These are phyloP conservation scores for Thoreauomyces humboldtii DNA, from an alignment of 192 early-diverging fungal genomes.

Conservation along the genomic window DNA sequence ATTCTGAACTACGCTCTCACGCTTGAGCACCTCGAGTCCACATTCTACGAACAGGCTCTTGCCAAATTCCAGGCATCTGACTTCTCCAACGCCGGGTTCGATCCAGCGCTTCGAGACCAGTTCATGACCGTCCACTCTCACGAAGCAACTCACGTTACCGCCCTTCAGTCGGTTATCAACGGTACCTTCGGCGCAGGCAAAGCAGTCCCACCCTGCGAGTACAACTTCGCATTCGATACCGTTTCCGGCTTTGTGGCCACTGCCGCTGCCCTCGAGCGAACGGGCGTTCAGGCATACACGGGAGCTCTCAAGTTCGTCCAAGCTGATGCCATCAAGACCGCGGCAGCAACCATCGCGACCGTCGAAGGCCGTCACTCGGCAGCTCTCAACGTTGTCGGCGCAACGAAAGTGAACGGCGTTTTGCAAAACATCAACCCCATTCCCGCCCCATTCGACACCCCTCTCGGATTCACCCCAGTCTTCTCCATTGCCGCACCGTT, in stretches of 20 bases:
- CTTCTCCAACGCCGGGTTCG: conserved; percentile 33
- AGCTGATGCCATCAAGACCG: conserved; percentile 41
- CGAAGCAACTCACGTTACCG: conserved; percentile 38
- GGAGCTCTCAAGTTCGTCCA: conserved; percentile 43
- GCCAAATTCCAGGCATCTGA: conserved; percentile 22
- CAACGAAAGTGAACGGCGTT: background rate
- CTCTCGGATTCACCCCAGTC: conserved; percentile 40
- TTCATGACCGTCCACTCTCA: conserved; percentile 29
- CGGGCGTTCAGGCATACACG: conserved; percentile 52
- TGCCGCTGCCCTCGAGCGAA: conserved; percentile 46
- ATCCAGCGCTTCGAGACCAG: conserved; percentile 20
- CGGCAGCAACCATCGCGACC: conserved; percentile 51
- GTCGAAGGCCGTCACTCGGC: conserved; percentile 55
- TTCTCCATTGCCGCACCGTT: conserved; percentile 49
- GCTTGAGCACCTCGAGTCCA: conserved; percentile 39
- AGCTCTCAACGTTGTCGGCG: conserved; percentile 42
- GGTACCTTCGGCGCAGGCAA: conserved; percentile 31
- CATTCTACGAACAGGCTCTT: conserved; percentile 38
- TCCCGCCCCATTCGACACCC: conserved; percentile 51
- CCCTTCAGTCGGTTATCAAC: conserved; percentile 25
- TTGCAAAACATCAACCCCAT: conserved; percentile 18
- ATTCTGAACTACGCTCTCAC: conserved; percentile 47
- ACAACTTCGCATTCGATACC: conserved; percentile 42
- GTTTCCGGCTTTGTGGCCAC: conserved; percentile 41
- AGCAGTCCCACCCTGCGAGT: conserved; percentile 34